phyloP scores from a whole-genome alignment of 2,329 filamentous ascomycete species.

The Paraphaeosphaeria minitans region DNA sequence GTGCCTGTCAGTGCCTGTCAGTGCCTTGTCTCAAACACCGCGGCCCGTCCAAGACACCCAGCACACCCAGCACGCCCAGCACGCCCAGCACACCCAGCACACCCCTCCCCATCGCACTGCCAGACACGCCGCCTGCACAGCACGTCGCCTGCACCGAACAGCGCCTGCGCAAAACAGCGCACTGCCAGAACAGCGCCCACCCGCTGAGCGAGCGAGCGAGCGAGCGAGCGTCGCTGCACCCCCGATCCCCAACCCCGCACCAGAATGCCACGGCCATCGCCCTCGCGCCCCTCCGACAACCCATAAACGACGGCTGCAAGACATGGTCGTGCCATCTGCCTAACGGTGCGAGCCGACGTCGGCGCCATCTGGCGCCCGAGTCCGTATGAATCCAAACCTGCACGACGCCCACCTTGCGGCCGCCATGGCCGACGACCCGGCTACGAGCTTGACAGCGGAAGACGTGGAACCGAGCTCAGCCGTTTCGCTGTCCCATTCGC shows the following conservation, averaged over 20 bases:
- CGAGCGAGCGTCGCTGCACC: slow-evolving; percentile 2
- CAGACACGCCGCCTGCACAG: slow-evolving; percentile 7
- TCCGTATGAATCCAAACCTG: slow-evolving; percentile 19
- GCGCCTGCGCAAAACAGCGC: slow-evolving; percentile 1
- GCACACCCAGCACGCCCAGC: too few relatives aligned
- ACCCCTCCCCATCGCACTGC: slow-evolving; percentile 11
- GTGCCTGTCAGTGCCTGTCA: neutral
- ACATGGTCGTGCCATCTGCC: slow-evolving; percentile 38
- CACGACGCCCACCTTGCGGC: slow-evolving; percentile 30
- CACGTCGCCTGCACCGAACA: too few relatives aligned
- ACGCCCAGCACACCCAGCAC: too few relatives aligned
- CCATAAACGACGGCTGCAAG: slow-evolving; percentile 18
- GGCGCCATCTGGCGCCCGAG: slow-evolving; percentile 21
- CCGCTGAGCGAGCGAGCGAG: too few relatives aligned
- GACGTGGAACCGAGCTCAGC: slow-evolving; percentile 11
- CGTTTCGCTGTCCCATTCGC: slow-evolving; percentile 24
- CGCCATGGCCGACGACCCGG: slow-evolving; percentile 40
- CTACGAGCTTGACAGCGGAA: slow-evolving; percentile 30
- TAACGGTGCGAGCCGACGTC: slow-evolving; percentile 27
- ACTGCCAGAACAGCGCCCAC: neutral
- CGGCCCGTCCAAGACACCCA: neutral
- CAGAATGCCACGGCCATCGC: slow-evolving; percentile 38
- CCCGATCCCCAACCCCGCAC: slow-evolving; percentile 11
- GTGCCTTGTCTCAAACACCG: slow-evolving; percentile 12
- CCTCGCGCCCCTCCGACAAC: slow-evolving; percentile 19